Base-by-base conservation (phyloP, 768 basidiomycete species). In the Termitomyces sp. region DNA sequence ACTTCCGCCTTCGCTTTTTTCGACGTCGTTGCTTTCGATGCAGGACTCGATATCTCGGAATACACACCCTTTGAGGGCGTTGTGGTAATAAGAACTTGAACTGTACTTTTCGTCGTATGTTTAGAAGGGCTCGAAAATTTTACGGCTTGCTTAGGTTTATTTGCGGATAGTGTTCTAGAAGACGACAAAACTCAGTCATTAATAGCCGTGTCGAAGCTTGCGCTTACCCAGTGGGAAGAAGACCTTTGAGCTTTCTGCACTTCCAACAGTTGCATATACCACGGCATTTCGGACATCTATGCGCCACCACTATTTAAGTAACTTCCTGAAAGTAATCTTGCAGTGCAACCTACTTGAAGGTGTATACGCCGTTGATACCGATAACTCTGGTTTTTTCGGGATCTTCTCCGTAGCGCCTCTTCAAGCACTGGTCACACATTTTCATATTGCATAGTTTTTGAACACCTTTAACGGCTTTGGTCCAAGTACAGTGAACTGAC, bases 261-360 rank as follows among this genome's bases (percentile, higher is more conserved):
- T 65, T 66, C 39, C 77, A 73, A 58, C 89, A 91, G 64, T 84
- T 88, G 68, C 89, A 91, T 10, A 75, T 69, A 59, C 79, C 82
- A 48, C 77, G 71, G 56, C 89, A 91, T 60, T 76, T 79, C 4
- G 87, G 87, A 59, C 89, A 91, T 64, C 88, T 91, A 58, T 25
- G 41, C 48, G 47, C 55, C 33, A 16, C 20, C 23, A 27, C 23
- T 25, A 13, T 23, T 35, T 5, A 4, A 27, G 15, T n/a, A 16
- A 35, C 16, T 3, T 23, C 23, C 47, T 48, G 1, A 15, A 49
- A n/a, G 11, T 7, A 3, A 36, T 35, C 15, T 35, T 35, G 33
- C 25, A 16, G 11, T 38, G n/a, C 23, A 38, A 63, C 67, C 25
- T 62, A 86, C 86, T 77, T 78, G 73, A 83, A 90, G 25, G 69